Evolutionary conservation across 805 yeast genomes (phyloP).

Genomic region (Cephaloascus albidus): DNA sequence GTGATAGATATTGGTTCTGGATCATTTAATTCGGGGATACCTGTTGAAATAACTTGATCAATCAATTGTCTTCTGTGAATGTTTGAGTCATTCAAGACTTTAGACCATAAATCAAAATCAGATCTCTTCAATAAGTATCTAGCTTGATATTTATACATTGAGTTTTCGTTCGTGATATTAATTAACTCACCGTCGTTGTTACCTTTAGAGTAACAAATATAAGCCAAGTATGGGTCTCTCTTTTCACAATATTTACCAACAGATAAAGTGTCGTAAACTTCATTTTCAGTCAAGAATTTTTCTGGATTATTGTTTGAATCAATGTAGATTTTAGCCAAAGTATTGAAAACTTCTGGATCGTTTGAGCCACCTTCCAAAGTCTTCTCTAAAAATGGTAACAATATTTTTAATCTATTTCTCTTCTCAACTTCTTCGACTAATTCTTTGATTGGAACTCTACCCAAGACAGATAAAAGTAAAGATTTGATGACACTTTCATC

Average conservation of each 20-base stretch:
- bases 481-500: slow-evolving; percentile 82
- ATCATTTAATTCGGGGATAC: slow-evolving; percentile 86
- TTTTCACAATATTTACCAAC: slow-evolving; percentile 98
- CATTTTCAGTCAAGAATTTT: slow-evolving; percentile 87
- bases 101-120: slow-evolving; percentile 75
- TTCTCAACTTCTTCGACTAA: slow-evolving; percentile 92
- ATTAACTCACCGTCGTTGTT: slow-evolving; percentile 83
- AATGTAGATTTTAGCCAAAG: slow-evolving; percentile 94
- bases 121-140: slow-evolving; percentile 85
- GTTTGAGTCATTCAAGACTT: slow-evolving; percentile 68
- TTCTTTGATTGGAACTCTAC: slow-evolving; percentile 87
- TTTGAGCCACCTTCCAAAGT: slow-evolving; percentile 75
- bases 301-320: slow-evolving; percentile 98
- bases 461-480: slow-evolving; percentile 75
- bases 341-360: slow-evolving; percentile 88
- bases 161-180: slow-evolving; percentile 88
- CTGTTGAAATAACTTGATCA: slow-evolving; percentile 93
- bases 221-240: slow-evolving; percentile 97
- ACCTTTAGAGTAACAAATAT: slow-evolving; percentile 96
- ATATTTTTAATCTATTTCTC: slow-evolving; percentile 85
- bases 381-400: slow-evolving; percentile 89
- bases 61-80: slow-evolving; percentile 83
- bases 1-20: slow-evolving; percentile 93
- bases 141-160: slow-evolving; percentile 99
- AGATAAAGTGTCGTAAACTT: slow-evolving; percentile 81